phyloP scores from a whole-genome alignment of 108 stramenopile species.

The Asterionellopsis glacialis region DNA sequence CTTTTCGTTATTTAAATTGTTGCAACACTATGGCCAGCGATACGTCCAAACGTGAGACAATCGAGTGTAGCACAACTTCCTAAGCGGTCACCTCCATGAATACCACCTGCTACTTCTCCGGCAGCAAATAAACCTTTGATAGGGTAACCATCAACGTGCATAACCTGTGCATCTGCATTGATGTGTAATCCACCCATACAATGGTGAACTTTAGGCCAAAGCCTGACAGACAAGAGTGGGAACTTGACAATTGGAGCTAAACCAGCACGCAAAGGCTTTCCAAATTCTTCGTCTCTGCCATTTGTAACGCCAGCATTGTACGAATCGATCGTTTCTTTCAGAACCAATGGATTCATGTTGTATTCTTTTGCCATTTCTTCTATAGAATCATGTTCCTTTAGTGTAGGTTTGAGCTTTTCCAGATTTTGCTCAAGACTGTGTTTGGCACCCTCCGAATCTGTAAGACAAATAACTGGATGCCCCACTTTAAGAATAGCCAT shows the following conservation, averaged over 20 bases:
- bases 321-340: too few relatives aligned
- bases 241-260: background rate
- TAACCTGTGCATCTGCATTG: background rate
- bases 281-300: too few relatives aligned
- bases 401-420: conserved; percentile 5
- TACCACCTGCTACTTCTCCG: background rate
- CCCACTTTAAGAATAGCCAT: conserved; percentile 17
- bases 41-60: background rate
- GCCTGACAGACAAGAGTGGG: background rate
- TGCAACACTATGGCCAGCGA: background rate
- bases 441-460: conserved; percentile 5
- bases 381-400: too few relatives aligned
- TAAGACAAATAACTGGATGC: conserved; percentile 9
- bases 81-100: background rate
- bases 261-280: conserved; percentile 5
- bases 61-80: background rate
- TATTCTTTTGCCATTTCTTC: too few relatives aligned
- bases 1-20: too few relatives aligned
- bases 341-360: too few relatives aligned
- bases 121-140: background rate
- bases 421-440: conserved; percentile 7
- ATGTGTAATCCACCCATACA: background rate
- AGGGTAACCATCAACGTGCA: background rate
- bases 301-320: too few relatives aligned
- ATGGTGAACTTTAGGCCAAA: conserved; percentile 9